phyloP scores from a whole-genome alignment of 768 basidiomycete genomes.

The Boletus insuetus region DNA sequence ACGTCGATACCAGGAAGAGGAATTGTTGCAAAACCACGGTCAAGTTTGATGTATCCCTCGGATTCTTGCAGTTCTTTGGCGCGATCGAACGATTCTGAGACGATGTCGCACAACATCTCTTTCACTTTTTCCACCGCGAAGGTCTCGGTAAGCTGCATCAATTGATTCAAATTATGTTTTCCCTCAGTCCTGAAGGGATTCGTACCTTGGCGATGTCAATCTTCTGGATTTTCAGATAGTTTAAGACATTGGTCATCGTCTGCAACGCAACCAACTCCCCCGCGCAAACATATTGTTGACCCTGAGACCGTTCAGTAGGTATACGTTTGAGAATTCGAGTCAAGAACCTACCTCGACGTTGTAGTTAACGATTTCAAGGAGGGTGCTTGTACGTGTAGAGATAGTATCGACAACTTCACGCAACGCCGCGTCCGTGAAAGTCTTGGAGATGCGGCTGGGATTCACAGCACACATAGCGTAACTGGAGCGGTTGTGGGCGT shows the following conservation, averaged over 20 bases:
- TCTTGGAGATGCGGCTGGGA: constrained; percentile 89
- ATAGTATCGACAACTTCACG: constrained; percentile 96
- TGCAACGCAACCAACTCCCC: constrained; percentile 93
- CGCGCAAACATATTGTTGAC: constrained; percentile 99
- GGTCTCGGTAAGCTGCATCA: constrained; percentile 72
- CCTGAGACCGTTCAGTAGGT: constrained; percentile 44
- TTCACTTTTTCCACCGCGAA: constrained; percentile 92
- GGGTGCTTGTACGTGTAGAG: constrained; percentile 65
- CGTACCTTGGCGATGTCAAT: constrained; percentile 85
- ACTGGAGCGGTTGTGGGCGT: constrained; percentile 87
- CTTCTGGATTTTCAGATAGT: constrained; percentile 95
- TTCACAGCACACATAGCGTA: constrained; percentile 99
- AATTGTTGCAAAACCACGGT: constrained; percentile 95
- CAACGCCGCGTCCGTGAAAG: constrained; percentile 94
- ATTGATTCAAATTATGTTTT: neutral
- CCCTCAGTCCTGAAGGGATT: neutral
- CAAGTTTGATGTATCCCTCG: constrained; percentile 89
- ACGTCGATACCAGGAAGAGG: constrained; percentile 97
- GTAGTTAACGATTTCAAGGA: constrained; percentile 98
- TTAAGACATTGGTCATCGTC: constrained; percentile 92
- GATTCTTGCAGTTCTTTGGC: constrained; percentile 75
- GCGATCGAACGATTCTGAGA: constrained; percentile 73
- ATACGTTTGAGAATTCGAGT: neutral
- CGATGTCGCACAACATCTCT: constrained; percentile 92
- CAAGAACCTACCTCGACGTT: constrained; percentile 71